phyloP scores from a whole-genome alignment of 2,329 filamentous ascomycete genomes.

The Arachnomyces sp. region DNA sequence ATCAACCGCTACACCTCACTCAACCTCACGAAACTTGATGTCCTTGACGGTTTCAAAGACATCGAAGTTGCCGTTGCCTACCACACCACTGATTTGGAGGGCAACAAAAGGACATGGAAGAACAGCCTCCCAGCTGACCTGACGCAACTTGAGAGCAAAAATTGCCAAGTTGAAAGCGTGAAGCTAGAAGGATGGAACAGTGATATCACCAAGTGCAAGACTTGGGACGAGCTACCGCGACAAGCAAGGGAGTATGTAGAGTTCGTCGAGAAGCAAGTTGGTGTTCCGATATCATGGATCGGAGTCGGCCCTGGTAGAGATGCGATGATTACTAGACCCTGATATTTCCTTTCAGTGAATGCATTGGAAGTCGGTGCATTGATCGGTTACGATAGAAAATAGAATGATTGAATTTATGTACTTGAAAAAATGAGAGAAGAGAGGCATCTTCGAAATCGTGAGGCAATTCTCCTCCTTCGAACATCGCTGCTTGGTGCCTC shows the following conservation, averaged over 20 bases:
- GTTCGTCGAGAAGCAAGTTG: constrained; percentile 51
- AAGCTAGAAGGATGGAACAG: constrained; percentile 55
- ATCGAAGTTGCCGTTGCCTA: constrained; percentile 55
- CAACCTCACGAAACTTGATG: constrained; percentile 58
- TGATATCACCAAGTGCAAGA: constrained; percentile 49
- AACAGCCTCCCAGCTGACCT: constrained; percentile 52
- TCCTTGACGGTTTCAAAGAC: constrained; percentile 55
- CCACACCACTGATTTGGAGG: constrained; percentile 33
- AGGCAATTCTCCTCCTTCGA: no score
- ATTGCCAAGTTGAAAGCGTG: constrained; percentile 50
- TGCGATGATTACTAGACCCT: constrained; percentile 49
- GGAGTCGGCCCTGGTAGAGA: constrained; percentile 54
- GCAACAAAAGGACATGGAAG: constrained; percentile 30
- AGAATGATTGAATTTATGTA: no score
- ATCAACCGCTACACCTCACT: constrained; percentile 47
- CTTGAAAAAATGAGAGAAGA: no score
- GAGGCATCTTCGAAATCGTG: no score
- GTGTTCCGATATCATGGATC: constrained; percentile 54
- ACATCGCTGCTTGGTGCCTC: no score
- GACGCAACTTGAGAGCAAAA: constrained; percentile 35
- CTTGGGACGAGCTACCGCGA: constrained; percentile 48
- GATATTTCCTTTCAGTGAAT: neutral
- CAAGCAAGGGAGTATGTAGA: constrained; percentile 54
- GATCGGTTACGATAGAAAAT: no score
- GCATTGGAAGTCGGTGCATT: no score